Conservation (phyloP, 2,329 filamentous ascomycete species). For the Sphaerulina populicola region DNA sequence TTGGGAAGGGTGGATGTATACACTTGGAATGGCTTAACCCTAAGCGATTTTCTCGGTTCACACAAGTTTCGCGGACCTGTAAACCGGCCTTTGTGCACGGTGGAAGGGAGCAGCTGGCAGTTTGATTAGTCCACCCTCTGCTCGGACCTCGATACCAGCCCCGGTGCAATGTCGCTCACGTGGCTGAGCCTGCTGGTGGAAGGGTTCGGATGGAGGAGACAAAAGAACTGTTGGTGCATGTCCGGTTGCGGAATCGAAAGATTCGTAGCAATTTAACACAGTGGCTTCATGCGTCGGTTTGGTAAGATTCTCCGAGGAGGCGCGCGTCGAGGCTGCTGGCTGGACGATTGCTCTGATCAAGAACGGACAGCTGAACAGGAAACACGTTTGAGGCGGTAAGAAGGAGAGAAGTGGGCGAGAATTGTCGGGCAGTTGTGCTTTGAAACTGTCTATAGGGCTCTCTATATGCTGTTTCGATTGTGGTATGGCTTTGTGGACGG, state of each 20-base stretch:
- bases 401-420: slow-evolving; percentile 44
- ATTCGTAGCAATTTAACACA: slow-evolving; percentile 29
- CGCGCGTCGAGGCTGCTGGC: slow-evolving; percentile 65
- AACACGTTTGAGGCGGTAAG: slow-evolving; percentile 25
- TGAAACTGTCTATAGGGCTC: slow-evolving; percentile 46
- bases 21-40: slow-evolving; percentile 78
- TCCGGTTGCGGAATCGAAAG: slow-evolving; percentile 24
- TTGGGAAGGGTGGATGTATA: slow-evolving; percentile 33
- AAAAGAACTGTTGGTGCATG: slow-evolving; percentile 30
- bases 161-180: slow-evolving; percentile 8
- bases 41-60: slow-evolving; percentile 66
- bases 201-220: slow-evolving; percentile 15
- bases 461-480: slow-evolving; percentile 23
- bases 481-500: slow-evolving; percentile 13
- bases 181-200: slow-evolving; percentile 9
- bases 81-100: background rate
- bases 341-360: slow-evolving; percentile 64
- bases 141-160: slow-evolving; percentile 12
- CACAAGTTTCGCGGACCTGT: slow-evolving; percentile 32
- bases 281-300: slow-evolving; percentile 63
- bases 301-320: slow-evolving; percentile 67
- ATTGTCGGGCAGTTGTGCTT: slow-evolving; percentile 42
- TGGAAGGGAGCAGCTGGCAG: slow-evolving; percentile 52
- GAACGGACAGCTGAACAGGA: slow-evolving; percentile 48
- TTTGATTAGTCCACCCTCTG: slow-evolving; percentile 51